Evolutionary conservation across 495 filamentous ascomycete species (phyloP), one percentile per base, ranked within the genome.

Genomic region (Penicillium flavigenum): DNA sequence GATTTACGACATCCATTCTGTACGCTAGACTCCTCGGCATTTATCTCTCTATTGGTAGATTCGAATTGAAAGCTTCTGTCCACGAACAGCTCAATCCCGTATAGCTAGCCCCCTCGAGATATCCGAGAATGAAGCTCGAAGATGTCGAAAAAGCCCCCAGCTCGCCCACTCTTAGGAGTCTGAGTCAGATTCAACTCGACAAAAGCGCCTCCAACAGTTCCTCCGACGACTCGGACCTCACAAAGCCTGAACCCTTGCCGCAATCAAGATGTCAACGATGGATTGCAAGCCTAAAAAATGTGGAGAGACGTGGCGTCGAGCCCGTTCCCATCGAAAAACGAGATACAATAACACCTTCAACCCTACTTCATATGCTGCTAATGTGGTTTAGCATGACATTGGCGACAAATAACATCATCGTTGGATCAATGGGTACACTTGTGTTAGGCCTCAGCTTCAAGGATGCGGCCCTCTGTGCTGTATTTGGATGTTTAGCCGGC

Each of bases 371-470:
- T 61, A 85, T 91, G 67, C 68, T 80, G 11, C 68, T 90, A 5
- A 70, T 91, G 42, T 92, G 88, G 88, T 85, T 89, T 60, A 85
- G 84, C 38, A 85, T 88, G 72, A 89, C 89, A 54, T 77, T 90
- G 54, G 81, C 85, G 0, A 82, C 84, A 14, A 89, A 90, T 64
- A 91, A 91, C 61, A 80, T 90, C 43, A 81, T 85, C 2, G 76
- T 86, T 0, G 89, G 86, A 9, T 80, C 89, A 44, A 76, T 92
- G 19, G 88, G 88, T 1, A 86, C 87, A 0, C 66, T 85, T 7
- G 76, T 86, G 2, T 84, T 86, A 61, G 70, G 76, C 1, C 71
- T 92, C 34, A 82, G 87, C 11, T 91, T 89, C 66, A 62, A 73
- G 6, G 89, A 92, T 69, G 78, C 81, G 22, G 80, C 80, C n/a